These are phyloP conservation scores for Thielaviopsis populi DNA, from an alignment of 2,329 filamentous ascomycete genomes.

Conservation along the genomic window DNA sequence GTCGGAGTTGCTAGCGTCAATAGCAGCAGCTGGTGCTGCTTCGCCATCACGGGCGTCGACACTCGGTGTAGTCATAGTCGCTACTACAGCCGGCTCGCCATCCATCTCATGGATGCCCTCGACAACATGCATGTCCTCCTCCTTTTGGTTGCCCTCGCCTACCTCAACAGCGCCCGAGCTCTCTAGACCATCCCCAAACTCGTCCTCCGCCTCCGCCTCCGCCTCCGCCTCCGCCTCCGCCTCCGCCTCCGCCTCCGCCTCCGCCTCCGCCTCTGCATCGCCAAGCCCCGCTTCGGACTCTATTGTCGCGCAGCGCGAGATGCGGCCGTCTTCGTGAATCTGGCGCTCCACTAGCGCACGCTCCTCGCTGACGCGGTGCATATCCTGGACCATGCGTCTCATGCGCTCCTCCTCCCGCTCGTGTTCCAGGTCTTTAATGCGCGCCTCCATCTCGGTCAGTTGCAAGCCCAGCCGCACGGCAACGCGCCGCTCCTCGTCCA, in stretches of 20 bases:
- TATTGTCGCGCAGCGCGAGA: not conserved
- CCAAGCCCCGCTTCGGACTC: not conserved
- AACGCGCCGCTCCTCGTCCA: not conserved
- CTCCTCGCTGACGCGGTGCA: slow-evolving; percentile 8
- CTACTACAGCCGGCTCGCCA: not conserved
- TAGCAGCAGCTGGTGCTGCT: not conserved
- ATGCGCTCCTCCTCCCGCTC: slow-evolving; percentile 3
- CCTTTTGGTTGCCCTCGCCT: not conserved
- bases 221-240: no score
- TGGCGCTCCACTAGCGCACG: not conserved
- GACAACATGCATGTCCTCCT: not conserved
- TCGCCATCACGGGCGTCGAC: not conserved
- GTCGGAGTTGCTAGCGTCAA: not conserved
- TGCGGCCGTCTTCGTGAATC: slow-evolving; percentile 3
- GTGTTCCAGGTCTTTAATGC: not conserved
- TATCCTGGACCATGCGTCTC: slow-evolving; percentile 5
- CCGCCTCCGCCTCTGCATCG: slow-evolving; percentile 6
- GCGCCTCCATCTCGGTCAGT: not conserved
- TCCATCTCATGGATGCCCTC: slow-evolving; percentile 8
- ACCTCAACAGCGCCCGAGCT: not conserved
- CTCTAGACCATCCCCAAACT: not conserved
- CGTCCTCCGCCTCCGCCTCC: no score
- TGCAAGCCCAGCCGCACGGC: not conserved
- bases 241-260: no score
- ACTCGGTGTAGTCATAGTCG: not conserved